Base-by-base conservation (phyloP, 306 rosid species). In the Malus asiatica region DNA sequence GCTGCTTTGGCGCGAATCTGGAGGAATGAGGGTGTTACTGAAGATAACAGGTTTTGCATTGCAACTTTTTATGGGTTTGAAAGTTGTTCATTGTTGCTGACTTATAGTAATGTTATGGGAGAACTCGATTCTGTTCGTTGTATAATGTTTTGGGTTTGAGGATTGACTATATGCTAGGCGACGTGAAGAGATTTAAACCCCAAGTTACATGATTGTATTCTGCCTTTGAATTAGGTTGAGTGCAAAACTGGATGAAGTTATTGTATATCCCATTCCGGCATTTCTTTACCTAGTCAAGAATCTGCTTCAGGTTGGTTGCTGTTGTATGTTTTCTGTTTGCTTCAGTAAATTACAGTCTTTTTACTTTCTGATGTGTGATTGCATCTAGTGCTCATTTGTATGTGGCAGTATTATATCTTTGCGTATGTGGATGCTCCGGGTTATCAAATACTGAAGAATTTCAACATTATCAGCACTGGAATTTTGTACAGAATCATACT, bases 401-500 rank as follows among this genome's bases (percentile, higher is more conserved):
- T 78, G 77, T 62, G 73, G 87, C 95, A 95, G 97, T 95, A 95
- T 84, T 95, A 95, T 87, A 95, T 95, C 72, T 92, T 95, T 83
- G 99, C 96, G 9, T 87, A 92, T 77, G 99, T 92, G 74, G 97
- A 95, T 81, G 97, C 99, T 60, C 99, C 99, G 46, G 97, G 99
- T 73, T 95, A 92, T 87, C 99, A 92, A 84, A 95, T 95, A 80
- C 76, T 92, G 59, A 95, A 95, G 88, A 95, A 92, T 84, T 84
- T 95, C 1, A 95, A 95, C 70, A 95, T 95, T 30, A 92, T 95
- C 79, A 95, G 93, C 77, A 95, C 99, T 44, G 97, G 99, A 40
- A 84, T 92, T 67, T 81, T 95, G 11, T 92, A 95, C 91, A 82
- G 97, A 88, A 90, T 92, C 75, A 90, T 95, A 82, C 99, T 95